phyloP scores from a whole-genome alignment of 495 filamentous ascomycete species.

The Rostrohypoxylon terebratum region DNA sequence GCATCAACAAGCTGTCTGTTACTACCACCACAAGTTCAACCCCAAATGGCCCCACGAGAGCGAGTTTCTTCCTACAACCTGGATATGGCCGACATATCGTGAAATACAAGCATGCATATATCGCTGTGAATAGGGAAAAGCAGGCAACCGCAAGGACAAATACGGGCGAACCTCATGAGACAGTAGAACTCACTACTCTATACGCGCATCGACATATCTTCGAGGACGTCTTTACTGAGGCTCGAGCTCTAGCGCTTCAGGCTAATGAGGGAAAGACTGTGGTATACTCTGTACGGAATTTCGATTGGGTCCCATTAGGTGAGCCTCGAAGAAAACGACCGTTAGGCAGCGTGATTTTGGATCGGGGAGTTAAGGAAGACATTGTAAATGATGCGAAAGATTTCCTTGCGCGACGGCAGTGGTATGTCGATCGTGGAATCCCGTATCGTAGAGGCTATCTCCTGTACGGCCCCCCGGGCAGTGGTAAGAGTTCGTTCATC shows the following conservation, averaged over 20 bases:
- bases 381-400: slow-evolving; percentile 88
- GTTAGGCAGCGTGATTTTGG: slow-evolving; percentile 86
- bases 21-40: slow-evolving; percentile 67
- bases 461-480: slow-evolving; percentile 92
- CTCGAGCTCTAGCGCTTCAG: slow-evolving; percentile 77
- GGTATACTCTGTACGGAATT: slow-evolving; percentile 85
- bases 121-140: slow-evolving; percentile 87
- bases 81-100: slow-evolving; percentile 89
- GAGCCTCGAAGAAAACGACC: slow-evolving; percentile 88
- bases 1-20: slow-evolving; percentile 62
- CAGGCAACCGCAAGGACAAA: slow-evolving; percentile 75
- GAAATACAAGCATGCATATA: slow-evolving; percentile 82
- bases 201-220: slow-evolving; percentile 89
- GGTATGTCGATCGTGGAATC: slow-evolving; percentile 96
- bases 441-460: slow-evolving; percentile 95
- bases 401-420: slow-evolving; percentile 80
- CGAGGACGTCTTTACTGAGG: slow-evolving; percentile 85
- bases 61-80: slow-evolving; percentile 88
- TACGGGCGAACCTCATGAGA: slow-evolving; percentile 92
- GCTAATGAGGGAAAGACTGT: slow-evolving; percentile 93
- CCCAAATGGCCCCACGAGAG: slow-evolving; percentile 74
- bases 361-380: slow-evolving; percentile 83
- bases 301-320: slow-evolving; percentile 86
- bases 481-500: slow-evolving; percentile 96
- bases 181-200: slow-evolving; percentile 89